These are phyloP conservation scores for Hansenula anomala DNA, from an alignment of 1,139 yeast species.

Conservation along the genomic window DNA sequence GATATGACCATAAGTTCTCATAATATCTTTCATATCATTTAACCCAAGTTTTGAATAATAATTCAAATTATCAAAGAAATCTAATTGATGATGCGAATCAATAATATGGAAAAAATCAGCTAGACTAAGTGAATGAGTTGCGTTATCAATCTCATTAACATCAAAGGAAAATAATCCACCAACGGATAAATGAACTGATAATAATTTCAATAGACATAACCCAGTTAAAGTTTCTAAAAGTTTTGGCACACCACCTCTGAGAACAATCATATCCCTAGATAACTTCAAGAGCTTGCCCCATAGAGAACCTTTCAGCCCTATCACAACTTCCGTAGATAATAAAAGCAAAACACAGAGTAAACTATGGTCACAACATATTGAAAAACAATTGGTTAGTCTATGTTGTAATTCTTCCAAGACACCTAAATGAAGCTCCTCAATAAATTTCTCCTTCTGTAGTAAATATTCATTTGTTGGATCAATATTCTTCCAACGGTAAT, in stretches of 20 bases:
- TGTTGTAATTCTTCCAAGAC: constrained; percentile 4
- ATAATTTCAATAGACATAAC: constrained; percentile 7
- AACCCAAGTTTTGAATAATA: constrained; percentile 3
- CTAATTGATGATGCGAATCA: constrained; percentile 6
- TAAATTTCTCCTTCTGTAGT: constrained; percentile 2
- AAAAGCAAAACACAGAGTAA: constrained; percentile 6
- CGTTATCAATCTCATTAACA: constrained; percentile 5
- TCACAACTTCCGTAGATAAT: constrained; percentile 6
- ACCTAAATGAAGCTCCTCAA: constrained; percentile 4
- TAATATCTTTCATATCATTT: constrained; percentile 5
- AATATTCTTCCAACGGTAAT: constrained; percentile 3
- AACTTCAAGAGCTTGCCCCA: constrained; percentile 7
- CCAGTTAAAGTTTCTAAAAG: constrained; percentile 8
- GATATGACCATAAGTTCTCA: constrained; percentile 6
- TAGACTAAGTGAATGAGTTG: constrained; percentile 2
- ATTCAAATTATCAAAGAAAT: constrained; percentile 10
- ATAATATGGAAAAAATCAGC: constrained; percentile 5
- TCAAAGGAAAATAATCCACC: constrained; percentile 7
- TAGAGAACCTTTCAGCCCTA: constrained; percentile 6
- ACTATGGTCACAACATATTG: constrained; percentile 11
- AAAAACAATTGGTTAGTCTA: not conserved
- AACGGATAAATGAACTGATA: constrained; percentile 5
- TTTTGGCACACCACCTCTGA: constrained; percentile 12
- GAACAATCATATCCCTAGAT: constrained; percentile 6
- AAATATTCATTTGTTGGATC: constrained; percentile 5